Percentiles rank a stretch among this genome's conserved stretches.
These are phyloP conservation scores for Rhododendron vialii DNA, from an alignment of 148 eudicot species.

Conservation along the genomic window DNA sequence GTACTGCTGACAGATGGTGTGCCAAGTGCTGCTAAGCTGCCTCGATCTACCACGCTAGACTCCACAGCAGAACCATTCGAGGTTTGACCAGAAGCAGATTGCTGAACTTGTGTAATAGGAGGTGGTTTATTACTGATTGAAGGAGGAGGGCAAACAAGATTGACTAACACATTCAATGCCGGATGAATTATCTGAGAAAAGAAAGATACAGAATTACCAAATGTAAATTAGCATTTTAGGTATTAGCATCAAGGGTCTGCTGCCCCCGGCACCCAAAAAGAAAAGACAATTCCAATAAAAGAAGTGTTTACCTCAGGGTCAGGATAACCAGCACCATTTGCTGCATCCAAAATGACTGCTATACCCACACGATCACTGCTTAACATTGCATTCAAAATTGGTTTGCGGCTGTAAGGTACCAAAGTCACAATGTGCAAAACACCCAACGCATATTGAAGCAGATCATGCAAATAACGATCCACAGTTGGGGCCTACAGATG, in stretches of 20 bases:
- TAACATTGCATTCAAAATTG: constrained; percentile 66
- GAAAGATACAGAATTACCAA: constrained; percentile 8
- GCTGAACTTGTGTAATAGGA: constrained; percentile 51
- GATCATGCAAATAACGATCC: constrained; percentile 95
- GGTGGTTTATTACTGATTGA: constrained; percentile 87
- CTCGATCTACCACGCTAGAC: constrained; percentile 48
- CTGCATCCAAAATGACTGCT: constrained; percentile 92
- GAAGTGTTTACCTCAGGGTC: constrained; percentile 75
- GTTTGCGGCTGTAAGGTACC: constrained; percentile 87
- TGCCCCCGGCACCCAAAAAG: constrained; percentile 2
- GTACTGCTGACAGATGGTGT: constrained; percentile 31
- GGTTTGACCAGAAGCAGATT: constrained; percentile 49
- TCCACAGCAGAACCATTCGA: constrained; percentile 52
- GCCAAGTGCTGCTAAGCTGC: constrained; percentile 25
- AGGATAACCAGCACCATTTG: constrained; percentile 78
- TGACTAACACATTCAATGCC: constrained; percentile 79
- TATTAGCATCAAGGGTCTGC: not conserved
- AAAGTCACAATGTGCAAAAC: constrained; percentile 83
- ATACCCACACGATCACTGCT: constrained; percentile 94
- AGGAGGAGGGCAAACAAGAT: constrained; percentile 98
- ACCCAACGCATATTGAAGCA: constrained; percentile 94
- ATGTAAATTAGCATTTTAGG: not conserved
- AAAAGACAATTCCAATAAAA: not conserved
- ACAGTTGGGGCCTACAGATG: constrained; percentile 75
- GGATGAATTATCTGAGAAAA: constrained; percentile 77